Evolutionary conservation across 2,329 filamentous ascomycete genomes (phyloP).

Genomic region (Lachnellula occidentalis): DNA sequence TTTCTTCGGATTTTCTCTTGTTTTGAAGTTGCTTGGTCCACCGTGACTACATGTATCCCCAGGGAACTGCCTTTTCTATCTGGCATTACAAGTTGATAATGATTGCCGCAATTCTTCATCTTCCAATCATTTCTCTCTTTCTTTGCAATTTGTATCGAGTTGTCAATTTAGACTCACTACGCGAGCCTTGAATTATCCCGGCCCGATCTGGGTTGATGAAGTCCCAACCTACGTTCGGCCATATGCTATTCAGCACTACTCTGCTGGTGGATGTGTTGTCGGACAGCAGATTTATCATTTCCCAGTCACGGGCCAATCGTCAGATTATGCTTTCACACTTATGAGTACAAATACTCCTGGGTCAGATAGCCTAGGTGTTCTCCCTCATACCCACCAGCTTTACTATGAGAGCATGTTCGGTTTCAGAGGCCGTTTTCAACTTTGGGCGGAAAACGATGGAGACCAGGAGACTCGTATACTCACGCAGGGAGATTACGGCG

Average conservation of each 20-base stretch:
- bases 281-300: slow-evolving; percentile 37
- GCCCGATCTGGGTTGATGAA: slow-evolving; percentile 19
- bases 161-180: neutral
- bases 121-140: neutral
- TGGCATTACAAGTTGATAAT: neutral
- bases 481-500: slow-evolving; percentile 41
- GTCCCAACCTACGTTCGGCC: slow-evolving; percentile 21
- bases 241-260: slow-evolving; percentile 20
- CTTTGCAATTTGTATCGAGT: neutral
- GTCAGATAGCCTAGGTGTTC: slow-evolving; percentile 35
- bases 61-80: neutral
- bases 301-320: slow-evolving; percentile 40
- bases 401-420: slow-evolving; percentile 45
- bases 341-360: slow-evolving; percentile 39
- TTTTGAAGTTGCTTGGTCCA: neutral
- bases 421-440: slow-evolving; percentile 39
- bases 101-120: neutral
- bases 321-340: slow-evolving; percentile 39
- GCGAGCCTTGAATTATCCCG: slow-evolving; percentile 28
- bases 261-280: slow-evolving; percentile 22
- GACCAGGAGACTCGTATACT: slow-evolving; percentile 35
- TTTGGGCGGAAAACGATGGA: slow-evolving; percentile 35
- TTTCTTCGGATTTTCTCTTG: neutral
- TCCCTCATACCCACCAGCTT: slow-evolving; percentile 38
- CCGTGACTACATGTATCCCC: neutral